These are phyloP conservation scores for Ampelomyces quisqualis DNA, from an alignment of 2,329 filamentous ascomycete species.

Conservation along the genomic window DNA sequence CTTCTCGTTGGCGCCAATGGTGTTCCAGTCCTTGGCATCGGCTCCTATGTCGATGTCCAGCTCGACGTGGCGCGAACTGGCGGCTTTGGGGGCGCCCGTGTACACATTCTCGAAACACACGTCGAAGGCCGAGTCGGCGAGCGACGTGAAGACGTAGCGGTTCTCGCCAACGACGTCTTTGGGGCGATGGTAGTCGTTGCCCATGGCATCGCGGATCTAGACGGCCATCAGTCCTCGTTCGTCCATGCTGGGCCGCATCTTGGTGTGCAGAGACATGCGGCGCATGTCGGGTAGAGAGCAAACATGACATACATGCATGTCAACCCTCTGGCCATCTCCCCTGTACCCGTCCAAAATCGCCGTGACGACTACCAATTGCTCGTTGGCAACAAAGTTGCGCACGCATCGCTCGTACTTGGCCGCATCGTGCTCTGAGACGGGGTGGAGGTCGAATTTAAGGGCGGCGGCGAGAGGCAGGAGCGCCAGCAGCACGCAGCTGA, in stretches of 20 bases:
- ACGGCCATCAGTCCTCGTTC: slow-evolving; percentile 1
- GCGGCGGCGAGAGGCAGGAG: slow-evolving; percentile 57
- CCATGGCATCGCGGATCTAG: slow-evolving; percentile 90
- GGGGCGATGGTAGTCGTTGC: slow-evolving; percentile 91
- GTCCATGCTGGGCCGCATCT: too few relatives aligned
- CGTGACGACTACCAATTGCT: slow-evolving; percentile 94
- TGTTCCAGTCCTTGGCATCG: slow-evolving; percentile 97
- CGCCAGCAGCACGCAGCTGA: slow-evolving; percentile 40
- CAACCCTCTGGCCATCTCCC: slow-evolving; percentile 89
- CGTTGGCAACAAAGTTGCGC: slow-evolving; percentile 89
- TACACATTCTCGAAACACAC: slow-evolving; percentile 92
- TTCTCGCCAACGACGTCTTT: slow-evolving; percentile 91
- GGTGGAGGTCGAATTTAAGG: slow-evolving; percentile 90
- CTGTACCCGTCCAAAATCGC: slow-evolving; percentile 80
- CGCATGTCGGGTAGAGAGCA: not conserved
- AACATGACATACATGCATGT: slow-evolving; percentile 77
- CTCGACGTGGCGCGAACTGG: slow-evolving; percentile 70
- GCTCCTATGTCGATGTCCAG: slow-evolving; percentile 95
- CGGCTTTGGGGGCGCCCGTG: slow-evolving; percentile 47
- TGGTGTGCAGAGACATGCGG: not conserved
- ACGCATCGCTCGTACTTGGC: slow-evolving; percentile 80
- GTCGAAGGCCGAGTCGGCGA: slow-evolving; percentile 88
- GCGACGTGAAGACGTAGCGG: slow-evolving; percentile 89
- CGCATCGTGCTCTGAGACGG: slow-evolving; percentile 63
- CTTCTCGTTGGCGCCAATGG: slow-evolving; percentile 94